Evolutionary conservation across 2,329 filamentous ascomycete genomes (phyloP).

Genomic region (Reticulascus tulasneorum): DNA sequence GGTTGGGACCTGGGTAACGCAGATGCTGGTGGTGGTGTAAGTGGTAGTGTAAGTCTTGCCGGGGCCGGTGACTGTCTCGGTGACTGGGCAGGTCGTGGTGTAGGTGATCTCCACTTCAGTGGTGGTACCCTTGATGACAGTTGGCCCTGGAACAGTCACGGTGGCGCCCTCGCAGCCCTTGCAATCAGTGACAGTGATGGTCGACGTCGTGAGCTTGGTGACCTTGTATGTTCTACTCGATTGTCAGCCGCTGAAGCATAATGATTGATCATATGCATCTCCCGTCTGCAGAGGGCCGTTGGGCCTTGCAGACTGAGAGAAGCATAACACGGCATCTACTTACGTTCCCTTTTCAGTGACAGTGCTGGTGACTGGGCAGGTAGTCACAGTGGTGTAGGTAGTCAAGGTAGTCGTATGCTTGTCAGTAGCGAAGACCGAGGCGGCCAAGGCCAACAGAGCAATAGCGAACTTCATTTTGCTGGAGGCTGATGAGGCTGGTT

Average conservation of each 20-base stretch:
- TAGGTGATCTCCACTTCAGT: constrained; percentile 26
- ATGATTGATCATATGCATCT: too few relatives aligned
- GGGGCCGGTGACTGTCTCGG: constrained; percentile 15
- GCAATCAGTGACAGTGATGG: constrained; percentile 36
- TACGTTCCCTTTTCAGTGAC: constrained; percentile 25
- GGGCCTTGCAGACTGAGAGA: too few relatives aligned
- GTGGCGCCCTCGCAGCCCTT: constrained; percentile 30
- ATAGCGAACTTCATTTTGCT: constrained; percentile 13
- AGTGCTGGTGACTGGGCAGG: constrained; percentile 13
- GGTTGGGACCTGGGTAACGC: constrained; percentile 26
- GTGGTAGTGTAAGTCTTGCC: constrained; percentile 18
- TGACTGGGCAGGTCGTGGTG: constrained; percentile 37
- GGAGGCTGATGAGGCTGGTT: background rate
- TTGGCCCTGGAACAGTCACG: constrained; percentile 32
- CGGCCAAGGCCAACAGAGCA: constrained; percentile 11
- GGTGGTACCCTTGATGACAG: constrained; percentile 25
- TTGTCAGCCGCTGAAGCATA: too few relatives aligned
- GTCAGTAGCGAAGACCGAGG: constrained; percentile 9
- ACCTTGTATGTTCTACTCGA: constrained; percentile 34
- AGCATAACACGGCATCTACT: too few relatives aligned
- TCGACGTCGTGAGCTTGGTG: constrained; percentile 40
- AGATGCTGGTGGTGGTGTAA: constrained; percentile 21
- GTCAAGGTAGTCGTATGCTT: constrained; percentile 6
- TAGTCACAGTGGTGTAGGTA: constrained; percentile 7
- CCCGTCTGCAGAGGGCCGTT: too few relatives aligned